These are phyloP conservation scores for Penicillium sp. DNA, from an alignment of 2,329 filamentous ascomycete species.

Conservation along the genomic window DNA sequence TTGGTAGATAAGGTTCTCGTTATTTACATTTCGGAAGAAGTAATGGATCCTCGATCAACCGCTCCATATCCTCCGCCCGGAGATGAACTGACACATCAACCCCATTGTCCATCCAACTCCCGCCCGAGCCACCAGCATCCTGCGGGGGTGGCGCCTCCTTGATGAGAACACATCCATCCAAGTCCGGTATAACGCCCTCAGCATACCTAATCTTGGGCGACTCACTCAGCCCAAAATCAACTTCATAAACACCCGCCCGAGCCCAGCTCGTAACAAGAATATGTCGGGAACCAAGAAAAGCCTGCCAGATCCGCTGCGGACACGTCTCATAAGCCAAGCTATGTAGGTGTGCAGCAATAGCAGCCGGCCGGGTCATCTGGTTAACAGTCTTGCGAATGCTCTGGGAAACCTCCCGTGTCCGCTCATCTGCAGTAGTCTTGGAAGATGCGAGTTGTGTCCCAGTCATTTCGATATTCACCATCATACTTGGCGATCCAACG, in stretches of 20 bases:
- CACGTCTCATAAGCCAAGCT: slow-evolving; percentile 13
- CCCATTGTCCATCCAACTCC: slow-evolving; percentile 19
- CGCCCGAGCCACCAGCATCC: not conserved
- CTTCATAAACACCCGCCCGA: slow-evolving; percentile 12
- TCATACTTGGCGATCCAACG: slow-evolving; percentile 11
- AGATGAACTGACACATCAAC: slow-evolving; percentile 23
- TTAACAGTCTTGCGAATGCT: slow-evolving; percentile 12
- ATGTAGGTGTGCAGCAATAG: slow-evolving; percentile 12
- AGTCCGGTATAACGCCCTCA: slow-evolving; percentile 15
- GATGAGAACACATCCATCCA: slow-evolving; percentile 22
- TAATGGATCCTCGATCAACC: slow-evolving; percentile 20
- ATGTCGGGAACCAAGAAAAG: slow-evolving; percentile 15
- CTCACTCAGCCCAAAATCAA: slow-evolving; percentile 14
- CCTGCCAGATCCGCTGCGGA: slow-evolving; percentile 18
- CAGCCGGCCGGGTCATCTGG: slow-evolving; percentile 4
- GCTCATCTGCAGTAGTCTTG: not conserved
- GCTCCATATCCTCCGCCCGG: slow-evolving; percentile 21
- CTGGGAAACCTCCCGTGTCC: not conserved
- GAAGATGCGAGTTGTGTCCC: slow-evolving; percentile 7
- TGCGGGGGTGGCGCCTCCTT: slow-evolving; percentile 19
- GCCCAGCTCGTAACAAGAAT: slow-evolving; percentile 18
- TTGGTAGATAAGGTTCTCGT: not conserved
- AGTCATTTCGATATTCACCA: slow-evolving; percentile 16
- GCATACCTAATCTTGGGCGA: slow-evolving; percentile 18
- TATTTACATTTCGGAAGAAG: slow-evolving; percentile 7